Evolutionary conservation across 1,284 basidiomycete genomes (phyloP).

Genomic region (Microbotryomycetes sp.): DNA sequence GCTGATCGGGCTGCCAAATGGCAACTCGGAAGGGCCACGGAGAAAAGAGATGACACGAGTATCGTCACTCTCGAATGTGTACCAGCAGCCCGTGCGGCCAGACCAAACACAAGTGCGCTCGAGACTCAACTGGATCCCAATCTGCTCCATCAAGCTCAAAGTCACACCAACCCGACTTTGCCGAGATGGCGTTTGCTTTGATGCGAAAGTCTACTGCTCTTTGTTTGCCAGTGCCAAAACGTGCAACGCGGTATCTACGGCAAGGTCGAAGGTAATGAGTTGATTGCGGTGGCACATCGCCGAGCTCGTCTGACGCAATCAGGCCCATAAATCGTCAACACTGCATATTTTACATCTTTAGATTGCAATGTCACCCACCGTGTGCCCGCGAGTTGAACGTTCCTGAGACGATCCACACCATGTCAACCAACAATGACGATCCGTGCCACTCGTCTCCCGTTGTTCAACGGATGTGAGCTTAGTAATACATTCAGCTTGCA

Average conservation of each 20-base stretch:
- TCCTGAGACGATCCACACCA: conserved; percentile 30
- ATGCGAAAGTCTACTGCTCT: conserved; percentile 20
- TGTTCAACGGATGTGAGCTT: too few species aligned
- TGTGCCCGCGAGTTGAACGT: conserved; percentile 1
- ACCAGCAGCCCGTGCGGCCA: not conserved
- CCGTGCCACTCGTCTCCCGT: too few species aligned
- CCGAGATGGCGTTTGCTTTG: conserved; percentile 6
- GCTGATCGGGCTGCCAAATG: too few species aligned
- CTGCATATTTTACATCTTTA: too few species aligned
- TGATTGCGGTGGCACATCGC: not conserved
- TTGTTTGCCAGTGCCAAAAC: conserved; percentile 4
- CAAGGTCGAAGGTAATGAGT: conserved; percentile 21
- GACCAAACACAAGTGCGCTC: not conserved
- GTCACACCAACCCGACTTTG: conserved; percentile 20
- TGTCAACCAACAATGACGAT: too few species aligned
- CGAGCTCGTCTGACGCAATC: too few species aligned
- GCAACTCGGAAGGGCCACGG: not conserved
- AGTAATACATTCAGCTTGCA: too few species aligned
- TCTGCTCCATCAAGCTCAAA: conserved; percentile 7
- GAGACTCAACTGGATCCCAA: conserved; percentile 14
- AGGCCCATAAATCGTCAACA: too few species aligned
- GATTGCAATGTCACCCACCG: conserved; percentile 2
- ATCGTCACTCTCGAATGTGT: not conserved
- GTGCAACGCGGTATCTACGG: conserved; percentile 21
- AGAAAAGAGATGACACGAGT: not conserved